Evolutionary conservation across 2,329 filamentous ascomycete genomes (phyloP), one percentile per base, ranked within the genome.

Genomic region (Penicillium sp.): DNA sequence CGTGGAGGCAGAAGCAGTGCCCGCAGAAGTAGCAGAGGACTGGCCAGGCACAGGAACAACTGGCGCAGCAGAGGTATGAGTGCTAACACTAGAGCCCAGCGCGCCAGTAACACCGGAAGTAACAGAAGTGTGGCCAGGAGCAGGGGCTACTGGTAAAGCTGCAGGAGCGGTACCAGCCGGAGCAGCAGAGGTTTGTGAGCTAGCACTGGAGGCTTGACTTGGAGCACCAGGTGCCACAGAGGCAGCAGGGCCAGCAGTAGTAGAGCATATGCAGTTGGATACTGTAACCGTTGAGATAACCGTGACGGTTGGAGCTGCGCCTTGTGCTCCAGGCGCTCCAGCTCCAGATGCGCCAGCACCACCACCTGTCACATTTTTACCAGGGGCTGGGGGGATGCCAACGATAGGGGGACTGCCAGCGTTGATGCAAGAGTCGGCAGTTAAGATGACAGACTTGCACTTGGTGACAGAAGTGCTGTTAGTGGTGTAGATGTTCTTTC

Each of bases 401-500:
- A 30, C 26, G 15, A 49, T 26, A 30, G 45, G 45, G 54, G 66
- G 45, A 53, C 67, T 63, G 47, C 68, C 64, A 55, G 69, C 54
- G 30, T 63, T 65, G 9, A 72, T 70, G 72, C 80, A 81, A 40
- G 70, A 70, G 62, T 79, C 76, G 12, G 79, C 76, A 15, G 44
- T 72, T 42, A 81, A 54, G 9, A 64, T 56, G 53, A 81, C 68
- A 19, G 69, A 63, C 58, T 70, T 66, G 72, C 81, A 78, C 58
- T 68, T 58, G 56, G 75, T 75, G 22, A 76, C 68, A 64, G 69
- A 67, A 1, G 64, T 53, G 61, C 74, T 72, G 64, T 74, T 67
- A 55, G 69, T 71, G n/a, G 73, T 80, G 65, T 81, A 81, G 66
- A 82, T 69, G 64, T 82, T 81, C 62, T 76, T 63, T 28, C 73